Conservation (phyloP, 1,139 yeast genomes). For the Lodderomyces parapsilosis region DNA sequence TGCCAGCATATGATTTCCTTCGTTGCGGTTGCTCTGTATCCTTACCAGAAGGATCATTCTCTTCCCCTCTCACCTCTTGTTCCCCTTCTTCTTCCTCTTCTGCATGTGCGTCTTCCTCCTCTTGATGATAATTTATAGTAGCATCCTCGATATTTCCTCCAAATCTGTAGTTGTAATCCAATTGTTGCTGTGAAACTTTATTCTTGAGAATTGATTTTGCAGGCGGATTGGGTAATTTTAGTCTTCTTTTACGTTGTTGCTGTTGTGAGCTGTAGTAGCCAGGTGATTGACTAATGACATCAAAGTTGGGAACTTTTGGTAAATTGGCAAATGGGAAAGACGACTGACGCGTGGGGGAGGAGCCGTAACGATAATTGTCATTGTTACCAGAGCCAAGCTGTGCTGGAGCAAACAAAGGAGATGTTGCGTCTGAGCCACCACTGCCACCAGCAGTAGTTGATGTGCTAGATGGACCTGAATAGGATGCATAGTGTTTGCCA, state of each 20-base stretch:
- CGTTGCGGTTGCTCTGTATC: constrained; percentile 16
- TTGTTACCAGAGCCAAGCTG: background rate
- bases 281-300: constrained; percentile 3
- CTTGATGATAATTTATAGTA: constrained; percentile 20
- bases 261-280: background rate
- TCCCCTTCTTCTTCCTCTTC: background rate
- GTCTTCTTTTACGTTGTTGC: constrained; percentile 13
- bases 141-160: constrained; percentile 25
- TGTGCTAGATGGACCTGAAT: constrained; percentile 3
- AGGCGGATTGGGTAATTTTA: constrained; percentile 29
- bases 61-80: background rate
- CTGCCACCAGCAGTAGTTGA: background rate
- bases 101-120: constrained; percentile 10
- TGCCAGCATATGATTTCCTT: constrained; percentile 57
- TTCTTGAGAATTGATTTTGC: constrained; percentile 43
- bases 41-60: too few species aligned
- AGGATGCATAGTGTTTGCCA: background rate
- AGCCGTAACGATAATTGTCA: background rate
- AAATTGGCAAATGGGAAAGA: background rate
- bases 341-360: background rate
- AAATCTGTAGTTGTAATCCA: constrained; percentile 23
- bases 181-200: constrained; percentile 32
- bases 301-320: background rate
- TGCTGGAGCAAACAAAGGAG: background rate
- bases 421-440: background rate